Conservation (phyloP, 1,139 yeast genomes). For the Kluyveromyces sp. region DNA sequence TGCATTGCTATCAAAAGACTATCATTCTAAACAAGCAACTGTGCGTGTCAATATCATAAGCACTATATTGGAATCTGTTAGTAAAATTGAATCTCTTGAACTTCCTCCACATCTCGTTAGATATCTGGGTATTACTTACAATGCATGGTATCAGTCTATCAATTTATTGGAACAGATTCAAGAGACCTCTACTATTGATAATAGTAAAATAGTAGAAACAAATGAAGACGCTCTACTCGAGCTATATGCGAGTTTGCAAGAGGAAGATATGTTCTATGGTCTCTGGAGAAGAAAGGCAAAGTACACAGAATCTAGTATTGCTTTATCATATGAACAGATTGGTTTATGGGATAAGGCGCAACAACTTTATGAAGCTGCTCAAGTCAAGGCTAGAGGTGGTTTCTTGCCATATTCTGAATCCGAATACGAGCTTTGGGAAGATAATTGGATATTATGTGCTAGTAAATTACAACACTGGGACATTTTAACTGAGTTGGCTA, state of each 20-base stretch:
- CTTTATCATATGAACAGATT: slow-evolving; percentile 87
- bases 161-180: slow-evolving; percentile 74
- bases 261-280: slow-evolving; percentile 96
- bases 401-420: slow-evolving; percentile 92
- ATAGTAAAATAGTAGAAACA: slow-evolving; percentile 70
- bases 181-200: slow-evolving; percentile 56
- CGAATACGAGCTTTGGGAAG: slow-evolving; percentile 96
- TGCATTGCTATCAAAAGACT: slow-evolving; percentile 77
- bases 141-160: slow-evolving; percentile 89
- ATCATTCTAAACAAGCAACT: slow-evolving; percentile 83
- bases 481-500: slow-evolving; percentile 88
- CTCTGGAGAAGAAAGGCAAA: slow-evolving; percentile 95
- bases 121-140: slow-evolving; percentile 77
- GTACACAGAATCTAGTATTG: slow-evolving; percentile 86
- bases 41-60: slow-evolving; percentile 82
- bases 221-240: slow-evolving; percentile 89
- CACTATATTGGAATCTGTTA: slow-evolving; percentile 73
- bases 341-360: slow-evolving; percentile 95
- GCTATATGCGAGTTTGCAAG: slow-evolving; percentile 79
- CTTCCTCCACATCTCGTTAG: slow-evolving; percentile 94
- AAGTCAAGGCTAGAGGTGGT: slow-evolving; percentile 92
- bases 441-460: slow-evolving; percentile 96
- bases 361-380: slow-evolving; percentile 94
- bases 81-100: slow-evolving; percentile 62
- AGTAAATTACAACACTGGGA: slow-evolving; percentile 99